Evolutionary conservation across 2,329 filamentous ascomycete species (phyloP).

Genomic region (Cercospora sp.): DNA sequence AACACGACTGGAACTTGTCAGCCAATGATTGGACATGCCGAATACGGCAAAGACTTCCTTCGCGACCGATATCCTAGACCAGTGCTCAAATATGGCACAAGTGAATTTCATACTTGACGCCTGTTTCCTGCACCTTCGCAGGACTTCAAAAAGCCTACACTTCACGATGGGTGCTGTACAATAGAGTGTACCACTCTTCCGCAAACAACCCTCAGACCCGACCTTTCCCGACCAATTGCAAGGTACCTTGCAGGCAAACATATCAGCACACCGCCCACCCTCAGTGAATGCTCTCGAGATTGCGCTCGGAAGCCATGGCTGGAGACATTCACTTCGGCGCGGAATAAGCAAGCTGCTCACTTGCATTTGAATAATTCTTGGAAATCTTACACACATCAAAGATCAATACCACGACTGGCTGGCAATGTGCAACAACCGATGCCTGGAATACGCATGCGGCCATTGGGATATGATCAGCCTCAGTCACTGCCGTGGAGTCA

Average conservation of each 20-base stretch:
- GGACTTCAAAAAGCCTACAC: not conserved
- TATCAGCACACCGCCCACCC: not conserved
- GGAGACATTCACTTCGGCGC: not conserved
- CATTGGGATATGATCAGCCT: not conserved
- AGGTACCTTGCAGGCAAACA: not conserved
- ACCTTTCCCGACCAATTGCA: not conserved
- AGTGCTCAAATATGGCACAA: not conserved
- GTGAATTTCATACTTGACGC: not conserved
- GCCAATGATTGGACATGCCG: not conserved
- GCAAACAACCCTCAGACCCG: not conserved
- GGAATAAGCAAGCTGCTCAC: not conserved
- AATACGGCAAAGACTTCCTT: not conserved
- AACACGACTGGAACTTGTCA: not conserved
- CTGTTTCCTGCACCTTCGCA: not conserved
- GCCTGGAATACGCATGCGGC: slow-evolving; percentile 1
- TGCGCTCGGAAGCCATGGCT: not conserved
- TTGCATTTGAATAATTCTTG: not conserved
- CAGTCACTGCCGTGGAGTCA: not conserved
- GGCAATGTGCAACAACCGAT: slow-evolving; percentile 8
- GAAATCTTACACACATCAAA: not conserved
- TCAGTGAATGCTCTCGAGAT: not conserved
- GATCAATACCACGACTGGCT: not conserved
- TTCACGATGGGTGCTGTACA: not conserved
- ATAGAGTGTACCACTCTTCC: not conserved
- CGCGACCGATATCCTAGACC: not conserved